Base-by-base conservation (phyloP, 1,284 basidiomycete species). In the Coniferiporia weirii region DNA sequence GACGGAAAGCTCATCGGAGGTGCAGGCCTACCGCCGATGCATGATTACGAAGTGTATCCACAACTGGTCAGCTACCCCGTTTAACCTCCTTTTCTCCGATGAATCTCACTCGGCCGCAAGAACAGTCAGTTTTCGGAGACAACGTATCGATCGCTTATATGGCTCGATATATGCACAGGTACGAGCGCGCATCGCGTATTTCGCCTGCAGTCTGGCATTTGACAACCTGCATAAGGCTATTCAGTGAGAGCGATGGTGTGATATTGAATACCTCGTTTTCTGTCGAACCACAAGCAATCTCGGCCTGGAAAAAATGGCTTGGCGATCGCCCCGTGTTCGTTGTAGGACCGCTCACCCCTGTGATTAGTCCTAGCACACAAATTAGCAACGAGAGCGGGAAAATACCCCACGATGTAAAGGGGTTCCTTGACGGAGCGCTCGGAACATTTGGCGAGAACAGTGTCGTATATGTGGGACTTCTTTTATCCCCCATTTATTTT, bases 401-500 rank as follows among this genome's bases (percentile, higher is more conserved):
- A n/a, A 10, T 27, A 3, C 32, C 35, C 19, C 17, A 32, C 20
- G 43, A 58, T 15, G 52, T 52, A 15, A 17, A 52, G 32, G 44
- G 12, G 2, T 58, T 58, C 19, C 40, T 58, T 8, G 44, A 58
- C 22, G 44, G 44, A 13, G 49, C 51, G 40, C 15, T 63, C 1
- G n/a, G 35, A 12, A 59, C 48, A 17, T 50, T 54, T 34, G 57
- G 62, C 1, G 19, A 51, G n/a, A 38, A 59, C 17, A 58, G 54
- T 22, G 38, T 61, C 17, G 38, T 63, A 20, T 63, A 61, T 52
- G 61, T 60, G 17, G 34, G 52, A 54, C 20, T n/a, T 6, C 38
- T 40, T 12, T 40, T 40, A 3, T 40, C 8, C 27, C 27, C 27
- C 9, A 40, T 40, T 15, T 40, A 40, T 40, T 15, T 40, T 40